Evolutionary conservation across 768 basidiomycete species (phyloP), one percentile per base, ranked within the genome.

Genomic region (Boletales sp.): DNA sequence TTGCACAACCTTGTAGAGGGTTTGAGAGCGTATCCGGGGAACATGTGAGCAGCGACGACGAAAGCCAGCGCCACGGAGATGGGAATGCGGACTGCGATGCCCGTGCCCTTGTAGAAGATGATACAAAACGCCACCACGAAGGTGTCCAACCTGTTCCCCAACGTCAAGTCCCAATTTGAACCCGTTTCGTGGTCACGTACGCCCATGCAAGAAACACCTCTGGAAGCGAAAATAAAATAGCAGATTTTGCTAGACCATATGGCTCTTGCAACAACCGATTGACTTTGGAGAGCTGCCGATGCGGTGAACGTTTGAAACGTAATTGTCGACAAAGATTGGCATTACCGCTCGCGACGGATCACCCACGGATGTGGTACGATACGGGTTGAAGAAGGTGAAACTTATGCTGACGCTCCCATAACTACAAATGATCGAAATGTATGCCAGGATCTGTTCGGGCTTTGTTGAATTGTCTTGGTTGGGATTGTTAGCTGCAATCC

Each of bases 211-310:
- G 57, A 8, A 73, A 52, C 32, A 70, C 70, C 31, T 74, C 70
- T 7, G 73, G 74, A 38, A 75, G 64, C 49, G 68, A 71, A 43
- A 69, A 75, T 43, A 71, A 60, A 30, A 74, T 69, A 5, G 74
- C 62, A 29, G 75, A 58, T 10, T 65, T 59, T 44, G 73, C 72
- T 3, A 71, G 52, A 13, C 72, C 70, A 18, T 63, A 53, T 7
- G 44, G 43, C 29, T 58, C 52, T 11, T 57, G 51, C 4, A 57
- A 63, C 43, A 69, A 41, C 3, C 63, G 52, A 40, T 57, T 65
- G 43, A 67, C 39, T 2, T 61, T 53, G n/a, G 52, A 39, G n/a
- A 53, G 39, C 14, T 69, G 52, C 67, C 37, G 34, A 36, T 46
- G 17, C 32, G 14, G 45, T 62, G n/a, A 56, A 27, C 38, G 3